A percentile compares a stretch with the other conserved stretches of the same genome.
Conservation (phyloP, 306 rosid species). For the Inga laurina region DNA sequence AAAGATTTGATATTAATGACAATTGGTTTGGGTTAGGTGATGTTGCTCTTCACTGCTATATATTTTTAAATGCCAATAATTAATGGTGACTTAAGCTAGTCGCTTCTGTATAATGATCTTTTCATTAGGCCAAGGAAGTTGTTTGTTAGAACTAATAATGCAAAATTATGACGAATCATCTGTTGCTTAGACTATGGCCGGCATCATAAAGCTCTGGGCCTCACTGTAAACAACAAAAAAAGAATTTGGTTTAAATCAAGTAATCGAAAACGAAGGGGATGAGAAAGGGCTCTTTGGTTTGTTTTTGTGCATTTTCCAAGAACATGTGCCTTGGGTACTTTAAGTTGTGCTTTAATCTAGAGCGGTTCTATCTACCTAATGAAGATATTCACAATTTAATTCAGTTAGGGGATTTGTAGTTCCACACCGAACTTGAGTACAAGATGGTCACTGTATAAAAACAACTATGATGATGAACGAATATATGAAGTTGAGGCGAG, state of each 20-base stretch:
- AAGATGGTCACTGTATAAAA: background rate
- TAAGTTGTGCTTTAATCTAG: background rate
- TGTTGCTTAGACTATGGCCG: no score
- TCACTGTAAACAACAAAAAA: background rate
- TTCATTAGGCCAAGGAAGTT: no score
- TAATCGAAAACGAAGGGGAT: no score
- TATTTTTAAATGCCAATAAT: background rate
- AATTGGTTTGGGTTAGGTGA: background rate
- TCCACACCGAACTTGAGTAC: background rate
- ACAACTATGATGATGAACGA: background rate
- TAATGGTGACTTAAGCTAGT: background rate
- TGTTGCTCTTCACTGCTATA: background rate
- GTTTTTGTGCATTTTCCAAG: no score
- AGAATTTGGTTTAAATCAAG: no score
- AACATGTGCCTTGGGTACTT: background rate
- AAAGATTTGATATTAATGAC: background rate
- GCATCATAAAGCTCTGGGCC: background rate
- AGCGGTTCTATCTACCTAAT: background rate
- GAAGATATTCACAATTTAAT: no score
- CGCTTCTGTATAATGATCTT: background rate
- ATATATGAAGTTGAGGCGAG: no score
- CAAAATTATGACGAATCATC: no score
- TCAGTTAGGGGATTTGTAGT: background rate
- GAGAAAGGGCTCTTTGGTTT: no score
- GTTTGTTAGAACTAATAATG: no score